Evolutionary conservation across 306 rosid genomes (phyloP).

Genomic region (Cucumis melo): DNA sequence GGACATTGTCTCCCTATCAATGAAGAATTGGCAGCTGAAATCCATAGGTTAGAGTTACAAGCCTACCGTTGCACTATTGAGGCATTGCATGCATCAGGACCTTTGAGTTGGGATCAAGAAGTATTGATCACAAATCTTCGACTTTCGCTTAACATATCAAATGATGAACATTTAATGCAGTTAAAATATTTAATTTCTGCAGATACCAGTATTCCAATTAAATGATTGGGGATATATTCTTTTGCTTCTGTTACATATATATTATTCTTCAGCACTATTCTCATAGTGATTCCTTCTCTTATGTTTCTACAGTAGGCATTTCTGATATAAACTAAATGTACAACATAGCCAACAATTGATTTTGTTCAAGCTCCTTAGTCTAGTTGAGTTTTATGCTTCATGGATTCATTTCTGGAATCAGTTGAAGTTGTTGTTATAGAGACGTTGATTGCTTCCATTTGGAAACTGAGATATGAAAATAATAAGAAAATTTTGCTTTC

Average conservation of each 20-base stretch:
- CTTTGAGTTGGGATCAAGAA: slow-evolving; percentile 98
- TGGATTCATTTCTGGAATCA: neutral
- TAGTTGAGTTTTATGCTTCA: neutral
- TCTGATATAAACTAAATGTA: slow-evolving; percentile 3
- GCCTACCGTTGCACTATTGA: slow-evolving; percentile 95
- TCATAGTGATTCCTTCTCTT: neutral
- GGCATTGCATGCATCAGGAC: slow-evolving; percentile 94
- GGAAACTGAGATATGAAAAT: neutral
- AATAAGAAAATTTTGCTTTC: neutral
- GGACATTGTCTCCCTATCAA: slow-evolving; percentile 33
- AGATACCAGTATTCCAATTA: slow-evolving; percentile 33
- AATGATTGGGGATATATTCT: slow-evolving; percentile 20
- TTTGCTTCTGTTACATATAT: neutral
- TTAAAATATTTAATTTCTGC: slow-evolving; percentile 70
- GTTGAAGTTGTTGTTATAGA: neutral
- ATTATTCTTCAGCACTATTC: neutral
- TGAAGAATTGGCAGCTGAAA: slow-evolving; percentile 59
- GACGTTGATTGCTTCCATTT: neutral
- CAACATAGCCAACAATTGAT: slow-evolving; percentile 2
- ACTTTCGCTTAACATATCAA: slow-evolving; percentile 86
- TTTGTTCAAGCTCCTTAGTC: neutral
- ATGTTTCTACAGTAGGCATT: neutral
- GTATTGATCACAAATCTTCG: slow-evolving; percentile 95
- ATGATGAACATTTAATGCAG: slow-evolving; percentile 89
- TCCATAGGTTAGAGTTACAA: slow-evolving; percentile 87